These are phyloP conservation scores for Crithidia acanthocephali DNA, from an alignment of 208 protist genomes.

Conservation along the genomic window DNA sequence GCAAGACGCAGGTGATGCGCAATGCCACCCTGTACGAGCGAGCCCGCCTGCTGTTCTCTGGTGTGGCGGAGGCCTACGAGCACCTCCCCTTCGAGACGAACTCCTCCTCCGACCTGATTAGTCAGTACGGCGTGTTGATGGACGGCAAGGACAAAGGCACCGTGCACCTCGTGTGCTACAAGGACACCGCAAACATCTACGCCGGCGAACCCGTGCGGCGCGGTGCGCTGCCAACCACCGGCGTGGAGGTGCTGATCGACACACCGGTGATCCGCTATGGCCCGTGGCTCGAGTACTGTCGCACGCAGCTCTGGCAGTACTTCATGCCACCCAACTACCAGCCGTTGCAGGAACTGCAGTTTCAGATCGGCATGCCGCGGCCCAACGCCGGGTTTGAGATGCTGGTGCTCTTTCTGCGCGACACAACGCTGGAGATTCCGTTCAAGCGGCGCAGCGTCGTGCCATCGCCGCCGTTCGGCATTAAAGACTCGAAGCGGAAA, in stretches of 20 bases:
- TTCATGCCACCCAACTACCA: slow-evolving; percentile 83
- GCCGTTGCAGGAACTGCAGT: slow-evolving; percentile 62
- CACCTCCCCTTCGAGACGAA: slow-evolving; percentile 34
- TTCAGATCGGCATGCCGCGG: slow-evolving; percentile 69
- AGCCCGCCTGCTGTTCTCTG: slow-evolving; percentile 57
- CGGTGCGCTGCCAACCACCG: slow-evolving; percentile 63
- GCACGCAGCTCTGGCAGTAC: slow-evolving; percentile 75
- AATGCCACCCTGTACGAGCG: slow-evolving; percentile 63
- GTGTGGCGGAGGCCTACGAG: slow-evolving; percentile 29
- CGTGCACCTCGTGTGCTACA: slow-evolving; percentile 80
- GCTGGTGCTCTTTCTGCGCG: slow-evolving; percentile 74
- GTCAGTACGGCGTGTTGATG: slow-evolving; percentile 80
- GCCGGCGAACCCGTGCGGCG: slow-evolving; percentile 66
- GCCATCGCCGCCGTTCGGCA: slow-evolving; percentile 86
- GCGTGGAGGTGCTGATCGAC: slow-evolving; percentile 84
- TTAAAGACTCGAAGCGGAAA: slow-evolving; percentile 70
- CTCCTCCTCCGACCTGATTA: slow-evolving; percentile 60
- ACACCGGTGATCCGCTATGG: slow-evolving; percentile 70
- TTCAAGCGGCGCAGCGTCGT: slow-evolving; percentile 80
- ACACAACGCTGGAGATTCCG: slow-evolving; percentile 67
- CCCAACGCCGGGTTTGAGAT: slow-evolving; percentile 82
- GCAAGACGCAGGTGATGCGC: slow-evolving; percentile 47
- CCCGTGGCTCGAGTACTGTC: slow-evolving; percentile 87
- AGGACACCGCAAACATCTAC: slow-evolving; percentile 84
- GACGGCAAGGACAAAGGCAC: slow-evolving; percentile 66